phyloP scores from a whole-genome alignment of 2,329 filamentous ascomycete species.

The Colletotrichum karsti region DNA sequence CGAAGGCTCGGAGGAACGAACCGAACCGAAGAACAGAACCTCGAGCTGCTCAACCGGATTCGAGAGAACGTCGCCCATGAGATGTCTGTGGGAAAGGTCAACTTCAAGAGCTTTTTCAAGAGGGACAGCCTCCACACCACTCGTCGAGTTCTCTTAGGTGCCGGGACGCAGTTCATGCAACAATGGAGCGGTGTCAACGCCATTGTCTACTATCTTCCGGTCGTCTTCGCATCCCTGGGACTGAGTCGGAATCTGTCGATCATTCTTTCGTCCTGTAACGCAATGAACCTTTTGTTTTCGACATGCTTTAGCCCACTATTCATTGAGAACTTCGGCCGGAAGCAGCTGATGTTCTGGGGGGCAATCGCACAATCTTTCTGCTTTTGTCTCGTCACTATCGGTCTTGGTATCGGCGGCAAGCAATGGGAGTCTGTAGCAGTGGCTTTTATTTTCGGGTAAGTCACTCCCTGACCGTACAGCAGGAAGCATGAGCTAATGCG shows the following conservation, averaged over 20 bases:
- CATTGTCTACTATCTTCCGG: constrained; percentile 29
- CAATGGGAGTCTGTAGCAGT: constrained; percentile 19
- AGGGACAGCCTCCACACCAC: background rate
- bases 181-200: background rate
- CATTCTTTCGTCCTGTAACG: too few relatives aligned
- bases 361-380: constrained; percentile 32
- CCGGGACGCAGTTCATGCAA: background rate
- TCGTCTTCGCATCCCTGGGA: constrained; percentile 48
- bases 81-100: background rate
- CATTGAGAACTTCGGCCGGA: constrained; percentile 55
- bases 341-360: constrained; percentile 65
- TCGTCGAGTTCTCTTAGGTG: background rate
- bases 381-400: background rate
- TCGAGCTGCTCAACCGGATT: background rate
- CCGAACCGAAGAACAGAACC: background rate
- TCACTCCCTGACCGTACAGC: constrained; percentile 34
- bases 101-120: background rate
- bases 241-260: constrained; percentile 37
- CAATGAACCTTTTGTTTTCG: too few relatives aligned
- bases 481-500: too few relatives aligned
- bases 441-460: constrained; percentile 41
- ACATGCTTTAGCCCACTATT: too few relatives aligned
- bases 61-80: background rate
- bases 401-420: background rate
- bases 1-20: too few relatives aligned